These are phyloP conservation scores for Hirsutella minnesotensis DNA, from an alignment of 2,329 filamentous ascomycete species.

Conservation along the genomic window DNA sequence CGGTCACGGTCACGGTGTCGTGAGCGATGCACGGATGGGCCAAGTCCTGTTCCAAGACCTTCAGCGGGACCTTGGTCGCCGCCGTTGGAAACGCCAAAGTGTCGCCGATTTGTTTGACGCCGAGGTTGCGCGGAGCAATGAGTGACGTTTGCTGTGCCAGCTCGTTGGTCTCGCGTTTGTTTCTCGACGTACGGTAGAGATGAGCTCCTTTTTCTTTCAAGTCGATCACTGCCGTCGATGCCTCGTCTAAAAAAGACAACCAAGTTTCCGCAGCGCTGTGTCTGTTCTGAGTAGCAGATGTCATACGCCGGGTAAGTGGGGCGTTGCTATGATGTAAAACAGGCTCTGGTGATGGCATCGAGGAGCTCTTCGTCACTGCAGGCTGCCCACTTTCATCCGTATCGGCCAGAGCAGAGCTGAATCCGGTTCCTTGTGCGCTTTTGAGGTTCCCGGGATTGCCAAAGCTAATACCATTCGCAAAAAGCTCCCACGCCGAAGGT, in stretches of 20 bases:
- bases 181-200: background rate
- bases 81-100: too few relatives aligned
- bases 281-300: background rate
- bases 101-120: background rate
- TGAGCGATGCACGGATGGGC: too few relatives aligned
- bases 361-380: background rate
- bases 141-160: background rate
- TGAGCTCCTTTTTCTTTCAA: constrained; percentile 6
- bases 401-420: background rate
- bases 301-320: constrained; percentile 3
- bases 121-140: background rate
- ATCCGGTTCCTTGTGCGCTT: background rate
- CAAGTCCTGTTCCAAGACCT: too few relatives aligned
- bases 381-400: background rate
- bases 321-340: background rate
- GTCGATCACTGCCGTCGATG: constrained; percentile 6
- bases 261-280: background rate
- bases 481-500: constrained; percentile 16
- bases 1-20: too few relatives aligned
- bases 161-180: background rate
- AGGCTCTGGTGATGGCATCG: background rate
- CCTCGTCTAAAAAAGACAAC: constrained; percentile 25
- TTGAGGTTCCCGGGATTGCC: constrained; percentile 7
- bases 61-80: too few relatives aligned
- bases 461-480: constrained; percentile 19